Base-by-base conservation (phyloP, 2,329 filamentous ascomycete genomes). In the Colletotrichum sojae region DNA sequence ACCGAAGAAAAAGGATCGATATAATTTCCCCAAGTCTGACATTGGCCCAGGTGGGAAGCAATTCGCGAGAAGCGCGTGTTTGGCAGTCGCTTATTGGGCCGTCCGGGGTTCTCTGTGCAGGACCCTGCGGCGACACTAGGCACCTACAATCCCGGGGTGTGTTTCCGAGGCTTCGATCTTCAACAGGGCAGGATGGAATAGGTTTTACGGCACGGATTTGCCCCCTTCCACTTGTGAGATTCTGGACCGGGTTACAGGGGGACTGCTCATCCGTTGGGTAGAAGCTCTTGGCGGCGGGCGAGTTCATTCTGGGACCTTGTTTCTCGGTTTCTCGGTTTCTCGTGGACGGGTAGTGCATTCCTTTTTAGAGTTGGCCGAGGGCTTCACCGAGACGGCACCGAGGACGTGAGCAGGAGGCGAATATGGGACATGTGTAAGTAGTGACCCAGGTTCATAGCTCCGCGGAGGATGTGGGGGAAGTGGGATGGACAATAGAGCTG, bases 1-100 rank as follows among this genome's bases (percentile, higher is more conserved):
- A 31, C 27, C 27, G 27, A 31, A 31, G 6, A 31, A 31, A 9
- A 9, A 48, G 51, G 52, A 56, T 63, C 60, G 43, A 55, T 56
- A 56, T 49, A 22, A 63, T 63, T 63, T 56, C 52, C 52, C 27
- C 18, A 63, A 63, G 60, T 36, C 51, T 48, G 46, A 49, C 59
- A 27, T 18, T 25, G 22, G 27, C 5, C 36, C n/a, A 13, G 18
- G 27, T 60, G 58, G 22, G 22, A 61, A 46, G 58, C 39, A 15
- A 12, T 53, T 20, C 48, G 48, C 39, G 27, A n/a, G 46, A 60
- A 60, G n/a, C 20, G 31, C n/a, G n/a, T n/a, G 36, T 22, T 39
- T 43, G 36, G 16, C 2, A 13, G 31, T 10, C 9, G 9, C 4
- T 3, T 20, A 53, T 61, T 61, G 58, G 58, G 4, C 13, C 20